Base-by-base conservation (phyloP, 2,329 filamentous ascomycete genomes). In the Microcyclospora pomicola region DNA sequence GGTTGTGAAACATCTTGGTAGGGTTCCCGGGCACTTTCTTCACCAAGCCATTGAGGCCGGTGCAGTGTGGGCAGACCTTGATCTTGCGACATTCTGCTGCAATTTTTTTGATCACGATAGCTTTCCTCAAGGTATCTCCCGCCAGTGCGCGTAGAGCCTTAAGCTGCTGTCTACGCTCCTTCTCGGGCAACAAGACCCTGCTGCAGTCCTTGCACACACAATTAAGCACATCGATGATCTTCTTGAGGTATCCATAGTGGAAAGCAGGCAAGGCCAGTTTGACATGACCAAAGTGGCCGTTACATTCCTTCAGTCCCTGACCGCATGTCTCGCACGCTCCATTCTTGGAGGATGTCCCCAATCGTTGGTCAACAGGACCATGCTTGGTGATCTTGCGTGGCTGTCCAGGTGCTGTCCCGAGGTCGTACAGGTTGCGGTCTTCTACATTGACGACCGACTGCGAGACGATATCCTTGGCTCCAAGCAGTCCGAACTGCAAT, bases 161-260 rank as follows among this genome's bases (percentile, higher is more conserved):
- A n/a, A 95, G 67, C 49, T 80, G 92, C 3, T 69, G 64, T 31
- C 82, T 77, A 47, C 84, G 77, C 51, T 93, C 84, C 14, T 73
- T 66, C 56, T 95, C 86, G 29, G 81, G 76, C 15, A 98, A 72
- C 39, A 98, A 64, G 6, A 96, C 80, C 44, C 74, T 74, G 15
- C 84, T 83, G 58, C 91, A 98, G 55, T 87, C 67, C 59, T 94
- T 98, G 77, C 91, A 98, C 47, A 98, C 92, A 54, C 91, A 82
- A 58, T 96, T 87, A 15, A 98, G 70, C 39, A 94, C 87, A 33
- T 79, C 80, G 56, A 93, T 88, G 46, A 91, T 85, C 58, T 92
- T 86, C 58, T 86, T 91, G 51, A 98, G 74, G 58, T 95, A 98
- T 29, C 91, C 91, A 47, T 96, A 86, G 57, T 98, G 91, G 55